Percentiles rank a stretch among this genome's conserved stretches.
Evolutionary conservation across 306 rosid genomes (phyloP).

Genomic region (Cajanus cajan): DNA sequence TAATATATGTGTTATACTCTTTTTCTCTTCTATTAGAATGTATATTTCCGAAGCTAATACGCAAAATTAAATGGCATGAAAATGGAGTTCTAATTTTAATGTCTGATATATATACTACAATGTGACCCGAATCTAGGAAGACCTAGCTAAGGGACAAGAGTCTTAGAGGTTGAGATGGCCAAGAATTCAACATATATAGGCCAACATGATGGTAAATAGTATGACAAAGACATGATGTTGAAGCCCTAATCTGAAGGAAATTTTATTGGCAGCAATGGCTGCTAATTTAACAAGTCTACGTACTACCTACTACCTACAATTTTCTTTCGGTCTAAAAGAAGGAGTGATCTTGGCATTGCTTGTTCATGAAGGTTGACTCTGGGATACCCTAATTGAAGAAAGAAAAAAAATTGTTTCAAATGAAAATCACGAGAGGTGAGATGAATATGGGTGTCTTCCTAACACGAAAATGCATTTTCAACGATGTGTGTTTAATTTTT

Average conservation of each 20-base stretch:
- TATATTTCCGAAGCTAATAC: no score
- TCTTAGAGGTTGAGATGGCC: not conserved
- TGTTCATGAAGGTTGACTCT: not conserved
- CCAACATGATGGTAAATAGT: slow-evolving; percentile 11
- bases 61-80: no score
- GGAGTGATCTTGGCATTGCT: not conserved
- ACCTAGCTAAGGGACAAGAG: slow-evolving; percentile 2
- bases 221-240: not conserved
- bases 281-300: slow-evolving; percentile 13
- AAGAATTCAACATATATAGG: not conserved
- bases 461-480: not conserved
- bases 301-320: not conserved
- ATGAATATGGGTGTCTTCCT: not conserved
- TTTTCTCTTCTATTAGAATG: no score
- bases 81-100: not conserved
- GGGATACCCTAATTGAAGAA: not conserved
- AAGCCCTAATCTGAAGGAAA: not conserved
- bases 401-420: not conserved
- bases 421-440: not conserved
- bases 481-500: not conserved
- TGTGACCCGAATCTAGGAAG: slow-evolving; percentile 4
- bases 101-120: not conserved
- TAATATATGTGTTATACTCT: no score
- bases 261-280: not conserved
- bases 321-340: slow-evolving; percentile 7